Percentiles rank a stretch among this genome's conserved stretches.
Evolutionary conservation across 1,139 yeast species (phyloP).

Genomic region (Ogataea hybrid): DNA sequence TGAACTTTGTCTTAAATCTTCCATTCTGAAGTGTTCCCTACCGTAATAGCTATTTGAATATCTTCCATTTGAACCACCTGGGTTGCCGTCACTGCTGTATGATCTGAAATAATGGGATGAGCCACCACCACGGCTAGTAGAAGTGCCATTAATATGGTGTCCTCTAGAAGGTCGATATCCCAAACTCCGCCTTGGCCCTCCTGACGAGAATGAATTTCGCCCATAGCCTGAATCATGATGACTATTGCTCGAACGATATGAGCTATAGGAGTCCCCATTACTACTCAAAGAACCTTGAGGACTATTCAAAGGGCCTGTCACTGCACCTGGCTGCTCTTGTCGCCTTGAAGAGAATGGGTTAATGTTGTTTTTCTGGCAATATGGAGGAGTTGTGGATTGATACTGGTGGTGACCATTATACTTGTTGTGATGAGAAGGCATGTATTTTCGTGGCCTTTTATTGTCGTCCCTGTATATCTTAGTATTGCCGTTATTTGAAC

Average conservation of each 20-base stretch:
- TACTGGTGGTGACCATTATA: slow-evolving; percentile 15
- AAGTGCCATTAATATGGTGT: slow-evolving; percentile 4
- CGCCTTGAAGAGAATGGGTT: slow-evolving; percentile 29
- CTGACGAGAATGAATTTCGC: slow-evolving; percentile 12
- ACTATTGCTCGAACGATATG: slow-evolving; percentile 14
- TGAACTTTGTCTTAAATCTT: slow-evolving; percentile 7
- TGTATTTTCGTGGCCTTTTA: slow-evolving; percentile 24
- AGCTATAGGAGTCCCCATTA: slow-evolving; percentile 7
- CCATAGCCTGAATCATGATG: slow-evolving; percentile 17
- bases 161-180: slow-evolving; percentile 21
- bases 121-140: slow-evolving; percentile 7
- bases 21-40: slow-evolving; percentile 18
- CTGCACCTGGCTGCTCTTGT: slow-evolving; percentile 19
- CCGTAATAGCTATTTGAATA: slow-evolving; percentile 14
- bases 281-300: background rate
- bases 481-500: slow-evolving; percentile 14
- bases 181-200: slow-evolving; percentile 14
- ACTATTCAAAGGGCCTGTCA: slow-evolving; percentile 7
- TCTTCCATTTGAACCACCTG: slow-evolving; percentile 10
- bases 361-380: slow-evolving; percentile 20
- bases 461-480: slow-evolving; percentile 25
- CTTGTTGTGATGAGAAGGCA: slow-evolving; percentile 15
- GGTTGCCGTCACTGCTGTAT: slow-evolving; percentile 15
- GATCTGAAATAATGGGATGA: slow-evolving; percentile 15
- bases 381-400: slow-evolving; percentile 23